These are phyloP conservation scores for Pseudocercospora macadamiae DNA, from an alignment of 2,329 filamentous ascomycete genomes.

Conservation along the genomic window DNA sequence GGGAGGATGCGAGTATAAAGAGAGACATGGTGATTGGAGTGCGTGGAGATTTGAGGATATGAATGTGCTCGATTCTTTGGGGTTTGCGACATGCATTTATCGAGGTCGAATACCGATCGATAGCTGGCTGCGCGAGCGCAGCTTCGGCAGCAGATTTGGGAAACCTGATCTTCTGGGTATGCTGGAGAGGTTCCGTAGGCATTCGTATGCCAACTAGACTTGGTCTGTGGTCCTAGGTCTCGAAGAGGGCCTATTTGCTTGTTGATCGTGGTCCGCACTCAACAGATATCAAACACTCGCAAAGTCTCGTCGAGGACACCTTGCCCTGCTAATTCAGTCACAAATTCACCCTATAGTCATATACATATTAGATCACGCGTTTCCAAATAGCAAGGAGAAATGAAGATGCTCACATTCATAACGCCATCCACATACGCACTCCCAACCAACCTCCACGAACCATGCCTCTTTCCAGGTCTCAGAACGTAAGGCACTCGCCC, in stretches of 20 bases:
- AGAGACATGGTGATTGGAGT: not conserved
- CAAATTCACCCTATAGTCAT: not conserved
- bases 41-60: not conserved
- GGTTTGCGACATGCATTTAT: not conserved
- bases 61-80: not conserved
- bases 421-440: constrained; percentile 10
- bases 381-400: not conserved
- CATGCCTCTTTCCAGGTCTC: not conserved
- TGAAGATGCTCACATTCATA: constrained; percentile 7
- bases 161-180: not conserved
- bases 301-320: not conserved
- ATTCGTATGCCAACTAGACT: not conserved
- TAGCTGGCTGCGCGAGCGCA: not conserved
- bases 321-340: not conserved
- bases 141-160: not conserved
- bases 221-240: no score
- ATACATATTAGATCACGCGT: not conserved
- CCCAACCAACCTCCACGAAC: not conserved
- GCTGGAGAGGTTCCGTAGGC: not conserved
- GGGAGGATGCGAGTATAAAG: not conserved
- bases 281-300: not conserved
- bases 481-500: not conserved
- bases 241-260: no score
- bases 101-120: not conserved
- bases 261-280: not conserved